phyloP scores from a whole-genome alignment of 2,329 filamentous ascomycete genomes.

The Septoria linicola region DNA sequence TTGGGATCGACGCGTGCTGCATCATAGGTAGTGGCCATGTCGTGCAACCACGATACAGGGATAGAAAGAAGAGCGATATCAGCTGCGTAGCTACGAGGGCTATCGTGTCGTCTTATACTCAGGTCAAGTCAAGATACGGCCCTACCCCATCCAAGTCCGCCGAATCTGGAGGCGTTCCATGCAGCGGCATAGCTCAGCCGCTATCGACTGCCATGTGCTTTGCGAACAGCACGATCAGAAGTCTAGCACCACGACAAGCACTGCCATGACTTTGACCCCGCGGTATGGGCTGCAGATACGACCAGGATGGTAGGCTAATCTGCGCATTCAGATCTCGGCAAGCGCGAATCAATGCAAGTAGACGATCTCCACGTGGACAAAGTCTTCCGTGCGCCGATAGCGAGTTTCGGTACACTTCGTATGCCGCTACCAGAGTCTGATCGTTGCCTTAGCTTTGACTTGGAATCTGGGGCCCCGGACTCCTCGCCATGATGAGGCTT shows the following conservation, averaged over 20 bases:
- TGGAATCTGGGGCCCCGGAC: slow-evolving; percentile 8
- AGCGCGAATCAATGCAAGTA: neutral
- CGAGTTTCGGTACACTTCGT: neutral
- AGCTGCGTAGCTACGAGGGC: neutral
- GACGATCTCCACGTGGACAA: slow-evolving; percentile 2
- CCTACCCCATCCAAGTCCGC: too few relatives aligned
- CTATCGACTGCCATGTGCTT: neutral
- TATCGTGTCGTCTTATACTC: neutral
- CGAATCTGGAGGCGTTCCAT: neutral
- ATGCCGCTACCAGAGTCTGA: neutral
- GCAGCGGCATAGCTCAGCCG: too few relatives aligned
- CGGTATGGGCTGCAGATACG: neutral
- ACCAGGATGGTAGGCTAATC: too few relatives aligned
- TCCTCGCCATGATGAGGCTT: neutral
- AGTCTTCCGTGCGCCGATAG: neutral
- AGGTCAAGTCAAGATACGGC: too few relatives aligned
- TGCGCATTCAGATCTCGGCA: neutral
- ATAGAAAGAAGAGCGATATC: neutral
- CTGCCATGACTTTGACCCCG: neutral
- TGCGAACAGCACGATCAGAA: neutral
- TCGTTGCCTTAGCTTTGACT: neutral
- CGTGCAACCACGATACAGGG: neutral
- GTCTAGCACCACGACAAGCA: neutral
- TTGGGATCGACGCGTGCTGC: neutral
- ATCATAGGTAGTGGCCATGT: slow-evolving; percentile 1